Percentiles rank a stretch among this genome's conserved stretches.
These are phyloP conservation scores for Exophiala sp. DNA, from an alignment of 2,329 filamentous ascomycete genomes.

Conservation along the genomic window DNA sequence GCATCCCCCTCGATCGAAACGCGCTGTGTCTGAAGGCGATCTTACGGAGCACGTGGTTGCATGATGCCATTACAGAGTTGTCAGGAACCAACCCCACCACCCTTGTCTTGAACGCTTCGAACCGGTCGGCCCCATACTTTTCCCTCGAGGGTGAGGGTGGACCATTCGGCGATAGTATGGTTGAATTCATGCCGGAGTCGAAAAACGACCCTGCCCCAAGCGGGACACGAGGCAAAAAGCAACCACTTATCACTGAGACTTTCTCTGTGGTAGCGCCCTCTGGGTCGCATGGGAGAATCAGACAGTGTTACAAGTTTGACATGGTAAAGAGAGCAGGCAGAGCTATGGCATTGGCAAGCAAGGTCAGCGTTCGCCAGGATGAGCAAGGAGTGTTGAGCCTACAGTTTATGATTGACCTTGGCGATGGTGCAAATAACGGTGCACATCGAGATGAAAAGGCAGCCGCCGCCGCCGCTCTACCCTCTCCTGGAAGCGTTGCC, in stretches of 20 bases:
- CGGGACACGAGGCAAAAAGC: conserved; percentile 31
- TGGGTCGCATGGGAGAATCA: conserved; percentile 54
- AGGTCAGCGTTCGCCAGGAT: conserved; percentile 86
- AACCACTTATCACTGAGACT: conserved; percentile 44
- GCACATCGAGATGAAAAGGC: conserved; percentile 13
- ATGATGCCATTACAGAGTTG: conserved; percentile 49
- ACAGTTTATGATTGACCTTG: conserved; percentile 92
- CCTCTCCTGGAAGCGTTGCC: conserved; percentile 21
- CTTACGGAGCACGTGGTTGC: conserved; percentile 59
- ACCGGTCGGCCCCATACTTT: conserved; percentile 60
- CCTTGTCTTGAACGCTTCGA: conserved; percentile 62
- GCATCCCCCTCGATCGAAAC: conserved; percentile 82
- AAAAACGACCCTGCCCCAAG: conserved; percentile 36
- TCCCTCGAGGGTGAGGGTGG: conserved; percentile 61
- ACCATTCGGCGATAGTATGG: conserved; percentile 53
- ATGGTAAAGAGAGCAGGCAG: conserved; percentile 78
- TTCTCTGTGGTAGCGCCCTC: conserved; percentile 53
- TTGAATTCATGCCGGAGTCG: conserved; percentile 53
- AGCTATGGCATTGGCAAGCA: conserved; percentile 88
- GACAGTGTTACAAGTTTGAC: conserved; percentile 79
- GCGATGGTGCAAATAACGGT: conserved; percentile 41
- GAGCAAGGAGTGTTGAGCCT: conserved; percentile 83
- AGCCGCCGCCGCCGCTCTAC: conserved; percentile 10
- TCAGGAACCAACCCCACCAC: conserved; percentile 63
- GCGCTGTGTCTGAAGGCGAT: conserved; percentile 86